phyloP scores from a whole-genome alignment of 2,329 filamentous ascomycete species.

The Epichloe typhina region DNA sequence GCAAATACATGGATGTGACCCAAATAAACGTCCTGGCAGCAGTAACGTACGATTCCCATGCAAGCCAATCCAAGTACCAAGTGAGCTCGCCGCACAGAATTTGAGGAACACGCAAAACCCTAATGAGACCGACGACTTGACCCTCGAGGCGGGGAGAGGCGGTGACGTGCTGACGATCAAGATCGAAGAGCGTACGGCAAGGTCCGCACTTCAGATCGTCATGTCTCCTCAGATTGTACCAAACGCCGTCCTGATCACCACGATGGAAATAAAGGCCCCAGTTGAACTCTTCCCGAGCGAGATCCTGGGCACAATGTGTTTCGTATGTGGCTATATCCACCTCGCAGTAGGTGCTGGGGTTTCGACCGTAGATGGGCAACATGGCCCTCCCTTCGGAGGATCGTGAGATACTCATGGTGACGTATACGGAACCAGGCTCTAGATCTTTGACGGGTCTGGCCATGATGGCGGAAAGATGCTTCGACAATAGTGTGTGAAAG shows the following conservation, averaged over 20 bases:
- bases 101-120: constrained; percentile 13
- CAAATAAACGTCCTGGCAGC: constrained; percentile 17
- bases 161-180: constrained; percentile 9
- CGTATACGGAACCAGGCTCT: constrained; percentile 5
- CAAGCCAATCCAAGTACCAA: constrained; percentile 21
- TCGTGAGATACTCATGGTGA: constrained; percentile 2
- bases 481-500: not conserved
- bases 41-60: constrained; percentile 11
- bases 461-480: not conserved
- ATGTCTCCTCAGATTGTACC: constrained; percentile 10
- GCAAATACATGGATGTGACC: constrained; percentile 17
- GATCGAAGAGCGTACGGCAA: constrained; percentile 8
- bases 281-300: constrained; percentile 18
- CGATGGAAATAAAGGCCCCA: constrained; percentile 25
- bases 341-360: constrained; percentile 1
- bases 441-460: constrained; percentile 1
- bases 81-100: constrained; percentile 11
- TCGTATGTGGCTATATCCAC: constrained; percentile 11
- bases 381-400: not conserved
- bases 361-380: not conserved
- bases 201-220: not conserved
- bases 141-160: constrained; percentile 16
- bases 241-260: constrained; percentile 13
- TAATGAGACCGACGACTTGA: constrained; percentile 19
- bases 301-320: constrained; percentile 8